Conservation (phyloP, 768 basidiomycete genomes). For the Cyclocybe cylindracea region DNA sequence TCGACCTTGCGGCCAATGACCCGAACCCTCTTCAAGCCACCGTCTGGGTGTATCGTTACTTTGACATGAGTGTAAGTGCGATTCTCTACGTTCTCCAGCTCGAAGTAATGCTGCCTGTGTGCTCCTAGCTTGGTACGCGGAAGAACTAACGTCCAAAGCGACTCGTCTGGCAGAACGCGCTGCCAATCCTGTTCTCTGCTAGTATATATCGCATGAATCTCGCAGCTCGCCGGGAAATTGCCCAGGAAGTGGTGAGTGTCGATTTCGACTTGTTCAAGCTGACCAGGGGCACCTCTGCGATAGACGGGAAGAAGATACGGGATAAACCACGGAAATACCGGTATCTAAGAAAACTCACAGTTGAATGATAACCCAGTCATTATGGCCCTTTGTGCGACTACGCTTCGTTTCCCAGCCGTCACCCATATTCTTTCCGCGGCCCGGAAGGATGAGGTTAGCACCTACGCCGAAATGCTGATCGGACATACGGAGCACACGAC, state of each 20-base stretch:
- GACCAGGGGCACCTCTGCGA: conserved; percentile 69
- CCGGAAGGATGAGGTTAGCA: conserved; percentile 88
- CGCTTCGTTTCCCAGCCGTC: conserved; percentile 99
- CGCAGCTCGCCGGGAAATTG: conserved; percentile 90
- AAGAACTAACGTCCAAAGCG: conserved; percentile 75
- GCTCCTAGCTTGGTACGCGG: conserved; percentile 82
- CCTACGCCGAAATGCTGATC: conserved; percentile 97
- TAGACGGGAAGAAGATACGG: conserved; percentile 1
- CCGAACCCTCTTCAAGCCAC: conserved; percentile 93
- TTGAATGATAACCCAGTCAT: conserved; percentile 90
- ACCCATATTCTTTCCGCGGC: conserved; percentile 92
- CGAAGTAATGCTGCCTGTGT: conserved; percentile 88
- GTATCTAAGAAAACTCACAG: conserved; percentile 53
- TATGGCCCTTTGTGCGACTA: conserved; percentile 76
- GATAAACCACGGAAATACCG: not conserved
- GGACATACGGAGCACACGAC: conserved; percentile 78
- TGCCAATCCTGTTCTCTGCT: conserved; percentile 38
- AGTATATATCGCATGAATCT: conserved; percentile 62
- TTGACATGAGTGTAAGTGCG: conserved; percentile 78
- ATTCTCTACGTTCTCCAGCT: conserved; percentile 65
- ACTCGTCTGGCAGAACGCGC: conserved; percentile 34
- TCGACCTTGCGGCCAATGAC: conserved; percentile 61
- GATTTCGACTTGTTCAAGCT: conserved; percentile 78
- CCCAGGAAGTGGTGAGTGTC: conserved; percentile 97
- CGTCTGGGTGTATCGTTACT: conserved; percentile 91